Evolutionary conservation across 768 basidiomycete genomes (phyloP), one percentile per base, ranked within the genome.

Genomic region (Phlebiopsis gigantea): DNA sequence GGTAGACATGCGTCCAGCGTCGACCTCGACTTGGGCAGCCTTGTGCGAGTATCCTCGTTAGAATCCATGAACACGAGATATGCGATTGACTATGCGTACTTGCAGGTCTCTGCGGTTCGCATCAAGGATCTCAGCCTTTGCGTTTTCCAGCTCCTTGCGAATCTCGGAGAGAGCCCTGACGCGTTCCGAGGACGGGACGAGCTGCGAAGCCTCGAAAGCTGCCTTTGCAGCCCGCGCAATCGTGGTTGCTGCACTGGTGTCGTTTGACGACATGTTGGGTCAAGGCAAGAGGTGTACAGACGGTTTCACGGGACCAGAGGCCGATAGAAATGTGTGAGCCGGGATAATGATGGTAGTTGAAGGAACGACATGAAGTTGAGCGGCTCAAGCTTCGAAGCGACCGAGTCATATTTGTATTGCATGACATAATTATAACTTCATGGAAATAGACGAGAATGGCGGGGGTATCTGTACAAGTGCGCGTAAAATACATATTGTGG

Each of bases 161-260:
- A 98, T 91, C 54, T 79, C 77, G 56, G 80, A 71, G 1, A 99
- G 77, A 0, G 94, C 94, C 21, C 72, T 71, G 62, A 87, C 77
- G 28, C 94, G 82, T 61, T 91, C 85, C 0, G 75, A 64, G 1
- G 87, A 71, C 21, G 83, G 73, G 53, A 96, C 74, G 21, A 96
- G 79, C 68, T 97, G 96, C 4, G 94, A 93, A 19, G 79, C 78
- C 63, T 94, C 87, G 66, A 96, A 99, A 0, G 96, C 91, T 7
- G 72, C 67, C 68, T 93, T 91, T 22, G 94, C 93, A 1, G 81
- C 77, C 66, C 76, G 80, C 14, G 96, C 97, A 56, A 98, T 87
- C 19, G 50, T 39, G 15, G 69, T 72, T 68, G 77, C 73, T n/a
- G 77, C 79, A 46, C 31, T 51, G 19, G 31, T 14, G 9, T 21